These are phyloP conservation scores for Talaromyces sp. DNA, from an alignment of 2,329 filamentous ascomycete species.

Conservation along the genomic window DNA sequence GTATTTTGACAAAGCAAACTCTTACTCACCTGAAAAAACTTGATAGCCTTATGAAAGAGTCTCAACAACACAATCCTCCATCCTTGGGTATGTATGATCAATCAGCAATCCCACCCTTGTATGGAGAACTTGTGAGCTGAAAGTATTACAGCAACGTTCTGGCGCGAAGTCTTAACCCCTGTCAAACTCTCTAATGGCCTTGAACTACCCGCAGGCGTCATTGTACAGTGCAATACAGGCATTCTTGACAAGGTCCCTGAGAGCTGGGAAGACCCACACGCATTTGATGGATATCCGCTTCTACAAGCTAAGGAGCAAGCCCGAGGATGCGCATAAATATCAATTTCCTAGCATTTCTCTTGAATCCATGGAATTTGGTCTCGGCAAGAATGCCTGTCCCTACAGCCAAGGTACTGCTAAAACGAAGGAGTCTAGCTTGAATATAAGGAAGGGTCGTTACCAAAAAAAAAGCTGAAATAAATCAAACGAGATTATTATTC, in stretches of 20 bases:
- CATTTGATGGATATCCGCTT: slow-evolving; percentile 15
- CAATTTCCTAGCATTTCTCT: slow-evolving; percentile 13
- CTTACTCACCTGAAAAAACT: slow-evolving; percentile 13
- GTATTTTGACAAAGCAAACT: slow-evolving; percentile 7
- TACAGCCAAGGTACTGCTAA: slow-evolving; percentile 5
- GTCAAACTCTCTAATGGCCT: slow-evolving; percentile 14
- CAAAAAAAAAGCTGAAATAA: no score
- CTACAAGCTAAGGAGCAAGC: slow-evolving; percentile 12
- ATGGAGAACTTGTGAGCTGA: not conserved
- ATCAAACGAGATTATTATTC: no score
- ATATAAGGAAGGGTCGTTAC: no score
- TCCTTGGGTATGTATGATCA: slow-evolving; percentile 1
- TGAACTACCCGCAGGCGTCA: slow-evolving; percentile 6
- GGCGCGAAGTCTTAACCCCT: slow-evolving; percentile 8
- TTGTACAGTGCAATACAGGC: slow-evolving; percentile 13
- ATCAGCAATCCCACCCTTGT: not conserved
- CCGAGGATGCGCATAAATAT: slow-evolving; percentile 9
- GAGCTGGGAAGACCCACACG: slow-evolving; percentile 6
- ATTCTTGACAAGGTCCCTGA: slow-evolving; percentile 4
- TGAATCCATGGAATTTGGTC: slow-evolving; percentile 36
- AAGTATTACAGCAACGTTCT: slow-evolving; percentile 1
- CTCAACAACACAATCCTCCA: slow-evolving; percentile 9
- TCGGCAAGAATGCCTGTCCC: slow-evolving; percentile 51
- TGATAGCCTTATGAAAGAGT: slow-evolving; percentile 14
- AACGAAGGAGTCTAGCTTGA: not conserved